Percentiles rank a stretch among this genome's conserved stretches.
Evolutionary conservation across 1,139 yeast genomes (phyloP).

Genomic region (Yamadazyma spencermartinsiae): DNA sequence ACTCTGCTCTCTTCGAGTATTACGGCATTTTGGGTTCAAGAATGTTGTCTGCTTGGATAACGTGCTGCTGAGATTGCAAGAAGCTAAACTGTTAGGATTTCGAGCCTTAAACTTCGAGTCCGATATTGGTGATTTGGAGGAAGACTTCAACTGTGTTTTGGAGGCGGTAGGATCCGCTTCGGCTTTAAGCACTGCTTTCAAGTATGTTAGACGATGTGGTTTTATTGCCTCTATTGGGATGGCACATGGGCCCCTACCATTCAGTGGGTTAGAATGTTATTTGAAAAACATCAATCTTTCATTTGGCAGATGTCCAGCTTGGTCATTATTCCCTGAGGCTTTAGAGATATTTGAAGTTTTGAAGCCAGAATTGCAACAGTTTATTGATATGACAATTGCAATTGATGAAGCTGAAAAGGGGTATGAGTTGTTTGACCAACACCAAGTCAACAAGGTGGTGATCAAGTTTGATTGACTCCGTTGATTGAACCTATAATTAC

Average conservation of each 20-base stretch:
- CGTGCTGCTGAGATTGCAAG: slow-evolving; percentile 47
- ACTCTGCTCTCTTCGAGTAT: slow-evolving; percentile 51
- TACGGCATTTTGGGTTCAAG: slow-evolving; percentile 47
- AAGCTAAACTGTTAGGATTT: slow-evolving; percentile 49
- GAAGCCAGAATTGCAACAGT: slow-evolving; percentile 44
- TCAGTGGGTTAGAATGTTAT: slow-evolving; percentile 59
- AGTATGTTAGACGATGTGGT: slow-evolving; percentile 58
- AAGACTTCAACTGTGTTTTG: slow-evolving; percentile 57
- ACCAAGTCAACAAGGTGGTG: slow-evolving; percentile 57
- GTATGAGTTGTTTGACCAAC: slow-evolving; percentile 53
- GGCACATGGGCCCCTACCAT: slow-evolving; percentile 60
- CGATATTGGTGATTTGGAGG: slow-evolving; percentile 26
- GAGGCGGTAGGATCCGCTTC: slow-evolving; percentile 58
- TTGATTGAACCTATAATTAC: background rate
- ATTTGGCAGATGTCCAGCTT: slow-evolving; percentile 66
- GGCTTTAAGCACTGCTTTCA: slow-evolving; percentile 53
- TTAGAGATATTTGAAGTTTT: slow-evolving; percentile 47
- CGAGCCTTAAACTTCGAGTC: slow-evolving; percentile 43
- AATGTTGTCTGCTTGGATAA: slow-evolving; percentile 53
- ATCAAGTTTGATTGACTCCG: slow-evolving; percentile 26
- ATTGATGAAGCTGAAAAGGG: slow-evolving; percentile 48
- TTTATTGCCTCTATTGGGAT: slow-evolving; percentile 61
- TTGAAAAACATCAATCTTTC: slow-evolving; percentile 57
- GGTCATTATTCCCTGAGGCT: slow-evolving; percentile 57
- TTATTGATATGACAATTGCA: slow-evolving; percentile 48